Evolutionary conservation across 2,329 filamentous ascomycete species (phyloP), one percentile per base, ranked within the genome.

Genomic region (Rhytidhysteron rufulum): DNA sequence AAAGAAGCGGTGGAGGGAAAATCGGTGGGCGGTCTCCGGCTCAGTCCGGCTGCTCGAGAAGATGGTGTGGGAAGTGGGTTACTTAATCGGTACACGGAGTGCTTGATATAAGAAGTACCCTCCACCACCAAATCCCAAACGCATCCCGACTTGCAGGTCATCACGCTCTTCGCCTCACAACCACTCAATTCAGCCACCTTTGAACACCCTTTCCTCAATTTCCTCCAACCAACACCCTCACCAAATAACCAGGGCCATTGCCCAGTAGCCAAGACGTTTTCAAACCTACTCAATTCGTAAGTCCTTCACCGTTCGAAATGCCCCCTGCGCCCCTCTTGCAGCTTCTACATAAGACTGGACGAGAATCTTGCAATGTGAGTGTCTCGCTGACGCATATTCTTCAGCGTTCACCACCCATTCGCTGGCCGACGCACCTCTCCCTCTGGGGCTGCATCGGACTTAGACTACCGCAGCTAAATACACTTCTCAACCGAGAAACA

Each of bases 281-380:
- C 89, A 78, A 96, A 95, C 75, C 85, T 94, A 61, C 85, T 96
- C 58, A 93, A 93, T 81, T 95, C 89, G 90, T 95, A 80, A 69
- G 88, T 74, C 44, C 48, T 45, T n/a, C n/a, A n/a, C n/a, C n/a
- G n/a, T 50, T 47, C 31, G 8, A 27, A 8, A 22, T 18, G 16
- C 11, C 29, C 22, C 15, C 9, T n/a, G n/a, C n/a, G n/a, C n/a
- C n/a, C n/a, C n/a, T n/a, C n/a, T n/a, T n/a, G n/a, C n/a, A n/a
- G n/a, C n/a, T n/a, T n/a, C n/a, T n/a, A 17, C 7, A 40, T 31
- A 22, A 42, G 25, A 13, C 24, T 27, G 24, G n/a, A n/a, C n/a
- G n/a, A n/a, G n/a, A 7, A 31, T 37, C 27, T 36, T 35, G 19
- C 21, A 27, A 27, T 27, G 24, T 27, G 7, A 8, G 8, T 13